Conservation (phyloP, 208 protist genomes). For the Trichomonas tenax region DNA sequence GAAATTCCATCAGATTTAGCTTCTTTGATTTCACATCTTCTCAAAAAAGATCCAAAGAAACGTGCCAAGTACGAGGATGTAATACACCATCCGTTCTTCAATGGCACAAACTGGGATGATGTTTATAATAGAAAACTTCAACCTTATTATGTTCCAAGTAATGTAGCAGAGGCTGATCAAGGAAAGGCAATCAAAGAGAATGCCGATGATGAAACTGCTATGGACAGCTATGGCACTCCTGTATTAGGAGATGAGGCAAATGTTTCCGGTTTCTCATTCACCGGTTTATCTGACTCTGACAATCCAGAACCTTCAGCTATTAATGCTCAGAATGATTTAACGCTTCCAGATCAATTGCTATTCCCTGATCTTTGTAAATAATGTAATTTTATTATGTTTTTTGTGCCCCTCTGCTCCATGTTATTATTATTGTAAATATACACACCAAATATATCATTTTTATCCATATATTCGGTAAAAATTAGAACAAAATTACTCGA, state of each 20-base stretch:
- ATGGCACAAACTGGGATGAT: not conserved
- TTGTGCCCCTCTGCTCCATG: too few relatives aligned
- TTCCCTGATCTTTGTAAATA: not conserved
- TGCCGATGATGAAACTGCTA: not conserved
- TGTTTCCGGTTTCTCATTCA: not conserved
- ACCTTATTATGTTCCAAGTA: not conserved
- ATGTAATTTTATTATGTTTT: too few relatives aligned
- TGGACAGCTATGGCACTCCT: not conserved
- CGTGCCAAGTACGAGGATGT: not conserved
- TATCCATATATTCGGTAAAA: too few relatives aligned
- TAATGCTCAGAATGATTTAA: not conserved
- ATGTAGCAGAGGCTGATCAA: not conserved
- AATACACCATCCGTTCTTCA: not conserved
- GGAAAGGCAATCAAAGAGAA: not conserved
- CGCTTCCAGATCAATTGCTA: not conserved
- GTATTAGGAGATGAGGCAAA: not conserved
- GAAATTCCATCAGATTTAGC: not conserved
- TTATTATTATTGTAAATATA: too few relatives aligned
- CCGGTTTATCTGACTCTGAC: not conserved
- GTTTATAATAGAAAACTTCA: not conserved
- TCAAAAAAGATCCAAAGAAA: not conserved
- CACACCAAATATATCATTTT: too few relatives aligned
- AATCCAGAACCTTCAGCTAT: not conserved
- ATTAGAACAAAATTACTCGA: too few relatives aligned
- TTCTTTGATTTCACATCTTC: not conserved